A percentile compares a stretch with the other conserved stretches of the same genome.
Evolutionary conservation across 2,329 filamentous ascomycete species (phyloP).

Genomic region (Aspergillus sp.): DNA sequence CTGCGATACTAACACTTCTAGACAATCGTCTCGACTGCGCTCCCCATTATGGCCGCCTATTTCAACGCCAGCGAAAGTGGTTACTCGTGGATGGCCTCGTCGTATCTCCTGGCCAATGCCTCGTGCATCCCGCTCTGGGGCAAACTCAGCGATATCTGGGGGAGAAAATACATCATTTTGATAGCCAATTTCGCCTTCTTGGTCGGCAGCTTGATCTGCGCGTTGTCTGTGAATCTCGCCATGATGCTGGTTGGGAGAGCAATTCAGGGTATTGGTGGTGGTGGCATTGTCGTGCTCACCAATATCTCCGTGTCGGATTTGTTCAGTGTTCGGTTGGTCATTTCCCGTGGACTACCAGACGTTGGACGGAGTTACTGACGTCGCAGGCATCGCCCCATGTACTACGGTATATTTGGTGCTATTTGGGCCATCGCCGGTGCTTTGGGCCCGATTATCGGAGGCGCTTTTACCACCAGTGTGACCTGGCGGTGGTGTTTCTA

Average conservation of each 20-base stretch:
- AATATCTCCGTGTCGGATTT: slow-evolving; percentile 58
- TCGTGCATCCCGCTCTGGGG: slow-evolving; percentile 51
- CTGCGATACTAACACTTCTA: slow-evolving; percentile 7
- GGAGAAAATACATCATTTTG: slow-evolving; percentile 55
- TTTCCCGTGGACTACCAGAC: neutral
- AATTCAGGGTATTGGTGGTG: slow-evolving; percentile 56
- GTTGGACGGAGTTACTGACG: slow-evolving; percentile 4
- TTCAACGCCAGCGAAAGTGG: slow-evolving; percentile 37
- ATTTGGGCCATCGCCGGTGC: slow-evolving; percentile 55
- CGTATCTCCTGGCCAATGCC: slow-evolving; percentile 40
- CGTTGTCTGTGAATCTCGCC: slow-evolving; percentile 48
- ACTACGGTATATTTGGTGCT: slow-evolving; percentile 54
- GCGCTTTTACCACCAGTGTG: slow-evolving; percentile 51
- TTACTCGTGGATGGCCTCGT: slow-evolving; percentile 43
- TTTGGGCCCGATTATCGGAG: slow-evolving; percentile 54
- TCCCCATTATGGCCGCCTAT: slow-evolving; percentile 37
- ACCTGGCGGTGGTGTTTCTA: slow-evolving; percentile 56
- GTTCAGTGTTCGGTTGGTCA: slow-evolving; percentile 48
- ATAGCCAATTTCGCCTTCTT: slow-evolving; percentile 55
- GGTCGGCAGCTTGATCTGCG: slow-evolving; percentile 54
- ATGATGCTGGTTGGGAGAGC: slow-evolving; percentile 56
- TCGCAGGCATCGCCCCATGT: slow-evolving; percentile 46
- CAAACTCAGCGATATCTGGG: slow-evolving; percentile 60
- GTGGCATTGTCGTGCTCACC: slow-evolving; percentile 55
- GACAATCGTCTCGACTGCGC: slow-evolving; percentile 40